Evolutionary conservation across 2,329 filamentous ascomycete species (phyloP), one percentile per base, ranked within the genome.

Genomic region (Remersonia thermophila): DNA sequence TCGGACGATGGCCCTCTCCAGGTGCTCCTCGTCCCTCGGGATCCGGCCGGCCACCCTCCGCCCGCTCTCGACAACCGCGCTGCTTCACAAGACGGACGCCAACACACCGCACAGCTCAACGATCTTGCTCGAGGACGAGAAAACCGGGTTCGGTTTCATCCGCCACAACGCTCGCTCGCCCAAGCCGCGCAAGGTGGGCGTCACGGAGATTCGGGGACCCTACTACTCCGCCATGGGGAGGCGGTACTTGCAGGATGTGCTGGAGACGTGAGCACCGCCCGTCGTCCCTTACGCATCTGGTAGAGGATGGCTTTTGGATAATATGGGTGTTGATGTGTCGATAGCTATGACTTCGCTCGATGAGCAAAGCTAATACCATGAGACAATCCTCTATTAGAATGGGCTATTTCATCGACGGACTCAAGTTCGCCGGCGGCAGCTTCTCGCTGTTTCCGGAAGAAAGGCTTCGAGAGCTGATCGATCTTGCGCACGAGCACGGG

Each of bases 191-290:
- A 59, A 49, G 4, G 60, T 55, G 27, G 65, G 62, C 4, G 66
- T 71, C 5, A 72, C 69, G 1, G 69, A 73, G 50, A 73, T 72
- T 38, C 57, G 67, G 23, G 68, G 69, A 0, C 68, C 67, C 6
- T 72, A 71, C 48, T 73, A 72, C 48, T 65, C 65, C 0, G 66
- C 58, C 3, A 70, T 71, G 62, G 67, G 67, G 1, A 67, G 65
- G 41, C 55, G 62, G 27, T 69, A 71, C 38, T 52, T 73, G 1
- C 51, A 61, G 14, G 68, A 71, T 55, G 58, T 71, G 3, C 55
- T 72, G 2, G 66, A 71, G 42, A 72, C 68, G 59, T 65, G 47
- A 54, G 51, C 27, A 8, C 17, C 13, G n/a, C n/a, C n/a, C n/a
- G n/a, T n/a, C n/a, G n/a, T n/a, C n/a, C n/a, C n/a, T n/a, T n/a